Base-by-base conservation (phyloP, 768 basidiomycete genomes). In the Suillus paluster region DNA sequence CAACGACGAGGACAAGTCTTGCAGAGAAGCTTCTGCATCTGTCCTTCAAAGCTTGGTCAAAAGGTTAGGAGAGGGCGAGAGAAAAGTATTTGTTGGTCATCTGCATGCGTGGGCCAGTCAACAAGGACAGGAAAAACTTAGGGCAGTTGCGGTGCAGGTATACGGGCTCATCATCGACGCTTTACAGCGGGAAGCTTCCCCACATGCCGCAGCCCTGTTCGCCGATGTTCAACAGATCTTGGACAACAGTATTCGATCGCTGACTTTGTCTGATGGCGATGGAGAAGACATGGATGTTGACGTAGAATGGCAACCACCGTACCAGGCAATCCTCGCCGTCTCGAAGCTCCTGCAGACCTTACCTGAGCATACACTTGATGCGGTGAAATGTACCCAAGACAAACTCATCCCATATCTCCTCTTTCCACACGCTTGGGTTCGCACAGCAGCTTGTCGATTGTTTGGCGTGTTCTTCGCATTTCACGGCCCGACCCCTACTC, bases 371-470 rank as follows among this genome's bases (percentile, higher is more conserved):
- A 78, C 80, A 4, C 77, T 71, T 2, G 73, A 83, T 41, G 76
- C 79, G 10, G 80, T 80, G 45, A 78, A 73, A 60, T 77, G 92
- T 1, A 71, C 81, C 1, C 97, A 95, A 95, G 67, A 76, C 11
- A 70, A 79, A 1, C 80, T 97, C 45, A 78, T 85, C 25, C 67
- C 78, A 0, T 88, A 91, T 67, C 84, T 98, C 4, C 80, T 91
- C 3, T 98, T 90, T 77, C 95, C 96, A 5, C 97, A 99, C 73
- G 86, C 93, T 5, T 98, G 96, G 97, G 95, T 97, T 0, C 89
- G 96, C 45, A 87, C 86, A 6, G 90, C 89, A 1, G 83, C 95
- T 2, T 89, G 89, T 62, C 83, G 93, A 59, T 80, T 95, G 14
- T 72, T 97, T 3, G 94, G 94, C 19, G 68, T 82, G 23, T 77